Percentiles rank a stretch among this genome's conserved stretches.
phyloP scores from a whole-genome alignment of 1,284 basidiomycete species.

The Boletellus deceptivus region DNA sequence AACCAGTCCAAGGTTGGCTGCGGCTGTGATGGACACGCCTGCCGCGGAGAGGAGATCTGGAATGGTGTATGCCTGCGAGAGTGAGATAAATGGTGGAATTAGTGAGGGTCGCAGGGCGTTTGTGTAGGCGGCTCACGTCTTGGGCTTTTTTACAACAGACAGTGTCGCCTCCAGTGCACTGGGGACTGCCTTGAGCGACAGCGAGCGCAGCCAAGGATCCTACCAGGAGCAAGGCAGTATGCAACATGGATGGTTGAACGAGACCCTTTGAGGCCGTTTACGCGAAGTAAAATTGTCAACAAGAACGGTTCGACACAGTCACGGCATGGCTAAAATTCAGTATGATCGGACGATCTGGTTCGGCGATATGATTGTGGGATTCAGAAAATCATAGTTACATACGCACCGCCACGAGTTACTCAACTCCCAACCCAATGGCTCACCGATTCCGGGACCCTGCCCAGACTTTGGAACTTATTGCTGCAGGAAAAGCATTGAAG shows the following conservation, averaged over 20 bases:
- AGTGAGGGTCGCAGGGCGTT: not conserved
- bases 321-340: not conserved
- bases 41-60: constrained; percentile 1
- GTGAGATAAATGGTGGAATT: not conserved
- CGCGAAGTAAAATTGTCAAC: constrained; percentile 3
- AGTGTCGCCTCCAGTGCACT: constrained; percentile 10
- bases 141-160: constrained; percentile 11
- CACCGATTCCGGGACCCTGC: no score
- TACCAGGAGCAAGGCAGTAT: constrained; percentile 1
- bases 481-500: no score
- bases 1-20: constrained; percentile 14
- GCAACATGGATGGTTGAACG: constrained; percentile 8
- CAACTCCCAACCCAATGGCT: no score
- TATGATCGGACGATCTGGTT: no score
- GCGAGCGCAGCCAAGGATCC: constrained; percentile 5
- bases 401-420: no score
- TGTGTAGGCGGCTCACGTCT: constrained; percentile 6
- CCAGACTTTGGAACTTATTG: no score
- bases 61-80: constrained; percentile 8
- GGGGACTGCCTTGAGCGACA: constrained; percentile 4
- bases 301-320: not conserved
- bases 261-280: not conserved
- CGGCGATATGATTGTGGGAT: no score
- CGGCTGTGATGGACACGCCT: constrained; percentile 7
- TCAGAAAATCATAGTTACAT: no score